These are phyloP conservation scores for Yarrowia sp. DNA, from an alignment of 805 yeast species.

Conservation along the genomic window DNA sequence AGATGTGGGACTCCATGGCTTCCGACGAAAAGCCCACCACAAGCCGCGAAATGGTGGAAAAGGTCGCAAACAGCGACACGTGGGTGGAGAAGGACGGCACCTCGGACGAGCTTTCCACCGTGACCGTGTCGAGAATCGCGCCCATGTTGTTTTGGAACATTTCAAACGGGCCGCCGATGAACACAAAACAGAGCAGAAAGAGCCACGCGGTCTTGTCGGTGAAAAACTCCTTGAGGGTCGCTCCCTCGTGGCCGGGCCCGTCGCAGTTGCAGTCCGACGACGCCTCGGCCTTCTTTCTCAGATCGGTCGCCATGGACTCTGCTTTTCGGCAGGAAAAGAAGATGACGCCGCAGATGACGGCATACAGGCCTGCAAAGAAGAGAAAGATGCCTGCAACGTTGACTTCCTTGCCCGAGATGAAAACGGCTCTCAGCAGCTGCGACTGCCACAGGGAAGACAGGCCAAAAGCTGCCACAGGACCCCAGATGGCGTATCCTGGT, in stretches of 20 bases:
- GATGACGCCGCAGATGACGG: conserved; percentile 45
- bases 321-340: conserved; percentile 43
- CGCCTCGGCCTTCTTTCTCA: conserved; percentile 20
- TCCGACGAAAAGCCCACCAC: conserved; percentile 74
- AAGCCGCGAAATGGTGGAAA: conserved; percentile 75
- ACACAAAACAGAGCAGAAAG: conserved; percentile 65
- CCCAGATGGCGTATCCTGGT: conserved; percentile 81
- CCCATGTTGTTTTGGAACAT: conserved; percentile 85
- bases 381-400: conserved; percentile 42
- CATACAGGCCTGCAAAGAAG: conserved; percentile 44
- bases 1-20: conserved; percentile 51
- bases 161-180: conserved; percentile 83
- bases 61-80: conserved; percentile 66
- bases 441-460: conserved; percentile 78
- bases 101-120: conserved; percentile 40
- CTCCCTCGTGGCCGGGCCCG: conserved; percentile 31
- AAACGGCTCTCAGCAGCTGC: conserved; percentile 58
- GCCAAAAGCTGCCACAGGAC: conserved; percentile 90
- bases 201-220: conserved; percentile 57
- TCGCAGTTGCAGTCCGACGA: conserved; percentile 14
- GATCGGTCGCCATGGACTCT: conserved; percentile 14
- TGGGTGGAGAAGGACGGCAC: conserved; percentile 46
- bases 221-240: conserved; percentile 23
- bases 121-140: conserved; percentile 61
- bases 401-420: conserved; percentile 43